A percentile compares a stretch with the other conserved stretches of the same genome.
These are phyloP conservation scores for Phialemoniopsis sp. DNA, from an alignment of 2,329 filamentous ascomycete species.

Conservation along the genomic window DNA sequence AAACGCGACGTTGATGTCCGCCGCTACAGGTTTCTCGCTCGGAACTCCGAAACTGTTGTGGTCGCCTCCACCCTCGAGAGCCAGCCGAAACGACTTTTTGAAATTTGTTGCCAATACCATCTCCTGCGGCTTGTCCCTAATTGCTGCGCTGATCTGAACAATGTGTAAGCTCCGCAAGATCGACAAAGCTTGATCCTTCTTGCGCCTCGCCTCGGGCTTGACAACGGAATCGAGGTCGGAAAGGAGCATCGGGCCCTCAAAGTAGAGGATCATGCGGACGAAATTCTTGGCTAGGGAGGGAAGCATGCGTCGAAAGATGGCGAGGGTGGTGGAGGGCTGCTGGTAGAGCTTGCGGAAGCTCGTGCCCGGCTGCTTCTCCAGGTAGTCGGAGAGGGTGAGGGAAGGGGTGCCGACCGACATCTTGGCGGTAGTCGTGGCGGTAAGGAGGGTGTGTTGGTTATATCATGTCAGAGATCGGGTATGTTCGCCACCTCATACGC, in stretches of 20 bases:
- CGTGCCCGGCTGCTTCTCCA: slow-evolving; percentile 84
- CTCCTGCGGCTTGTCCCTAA: slow-evolving; percentile 61
- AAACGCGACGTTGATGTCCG: slow-evolving; percentile 63
- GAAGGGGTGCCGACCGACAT: slow-evolving; percentile 47
- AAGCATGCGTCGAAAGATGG: slow-evolving; percentile 96
- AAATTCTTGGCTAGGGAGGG: slow-evolving; percentile 91
- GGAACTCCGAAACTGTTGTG: slow-evolving; percentile 91
- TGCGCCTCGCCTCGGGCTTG: slow-evolving; percentile 58
- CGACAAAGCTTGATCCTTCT: slow-evolving; percentile 79
- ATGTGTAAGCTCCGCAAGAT: slow-evolving; percentile 86
- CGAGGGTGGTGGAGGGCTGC: slow-evolving; percentile 90
- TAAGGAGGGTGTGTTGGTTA: slow-evolving; percentile 2
- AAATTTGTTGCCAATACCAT: slow-evolving; percentile 81
- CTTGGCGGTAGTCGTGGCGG: slow-evolving; percentile 11
- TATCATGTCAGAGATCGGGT: not conserved
- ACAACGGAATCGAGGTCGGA: slow-evolving; percentile 84
- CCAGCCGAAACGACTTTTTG: slow-evolving; percentile 75
- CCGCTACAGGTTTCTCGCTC: slow-evolving; percentile 58
- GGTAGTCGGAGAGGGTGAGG: slow-evolving; percentile 75
- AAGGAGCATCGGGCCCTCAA: slow-evolving; percentile 75
- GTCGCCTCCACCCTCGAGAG: slow-evolving; percentile 80
- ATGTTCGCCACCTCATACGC: not conserved
- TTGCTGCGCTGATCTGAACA: slow-evolving; percentile 59
- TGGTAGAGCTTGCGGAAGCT: slow-evolving; percentile 91
- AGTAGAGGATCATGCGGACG: slow-evolving; percentile 93